Evolutionary conservation across 176 grass and related monocot genomes (phyloP).

Genomic region (Saccharum spontaneum): DNA sequence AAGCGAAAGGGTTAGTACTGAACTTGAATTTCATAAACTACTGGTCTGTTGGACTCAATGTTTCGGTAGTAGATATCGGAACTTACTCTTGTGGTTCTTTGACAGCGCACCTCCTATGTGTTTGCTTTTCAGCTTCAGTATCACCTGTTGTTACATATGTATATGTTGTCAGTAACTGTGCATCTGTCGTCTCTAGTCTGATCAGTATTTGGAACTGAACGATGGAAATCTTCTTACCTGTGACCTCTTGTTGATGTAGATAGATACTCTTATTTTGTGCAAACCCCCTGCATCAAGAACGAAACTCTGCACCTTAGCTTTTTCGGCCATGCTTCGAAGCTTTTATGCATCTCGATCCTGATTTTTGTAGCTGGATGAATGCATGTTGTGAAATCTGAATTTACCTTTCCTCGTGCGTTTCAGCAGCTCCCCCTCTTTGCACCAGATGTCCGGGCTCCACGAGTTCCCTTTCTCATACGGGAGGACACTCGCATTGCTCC

Average conservation of each 20-base stretch:
- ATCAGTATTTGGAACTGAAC: neutral
- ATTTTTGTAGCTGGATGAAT: neutral
- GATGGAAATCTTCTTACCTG: constrained; percentile 50
- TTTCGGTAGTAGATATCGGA: neutral
- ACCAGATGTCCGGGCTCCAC: constrained; percentile 86
- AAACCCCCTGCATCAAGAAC: constrained; percentile 63
- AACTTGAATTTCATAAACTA: neutral
- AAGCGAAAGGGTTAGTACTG: neutral
- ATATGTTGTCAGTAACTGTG: constrained; percentile 1
- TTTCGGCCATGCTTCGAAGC: neutral
- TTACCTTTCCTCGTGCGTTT: constrained; percentile 93
- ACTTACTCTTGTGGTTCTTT: constrained; percentile 94
- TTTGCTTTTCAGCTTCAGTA: constrained; percentile 96
- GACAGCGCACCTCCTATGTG: constrained; percentile 86
- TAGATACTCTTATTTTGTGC: constrained; percentile 61
- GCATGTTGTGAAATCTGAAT: neutral
- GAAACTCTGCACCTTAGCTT: constrained; percentile 21
- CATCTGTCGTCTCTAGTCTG: neutral
- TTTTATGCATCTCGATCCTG: neutral
- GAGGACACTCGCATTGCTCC: constrained; percentile 72
- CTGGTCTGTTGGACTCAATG: neutral
- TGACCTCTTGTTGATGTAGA: constrained; percentile 88
- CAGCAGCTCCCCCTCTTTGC: constrained; percentile 87
- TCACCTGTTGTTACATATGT: constrained; percentile 48
- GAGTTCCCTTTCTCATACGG: constrained; percentile 50